Base-by-base conservation (phyloP, 495 filamentous ascomycete species). In the Xylaria longipes region DNA sequence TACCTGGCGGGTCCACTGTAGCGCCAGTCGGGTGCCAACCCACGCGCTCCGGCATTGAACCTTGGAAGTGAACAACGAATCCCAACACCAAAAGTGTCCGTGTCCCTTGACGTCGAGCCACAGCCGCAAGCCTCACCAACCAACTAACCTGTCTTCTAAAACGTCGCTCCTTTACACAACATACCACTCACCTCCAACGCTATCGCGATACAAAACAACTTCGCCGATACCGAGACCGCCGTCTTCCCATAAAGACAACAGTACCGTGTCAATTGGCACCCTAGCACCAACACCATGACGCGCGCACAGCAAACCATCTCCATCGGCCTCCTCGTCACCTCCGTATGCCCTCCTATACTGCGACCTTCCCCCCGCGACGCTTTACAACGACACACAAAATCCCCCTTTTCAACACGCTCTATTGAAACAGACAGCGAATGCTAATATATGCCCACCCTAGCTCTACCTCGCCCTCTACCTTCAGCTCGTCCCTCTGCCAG, bases 231-330 rank as follows among this genome's bases (percentile, higher is more conserved):
- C 61, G 6, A 46, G 5, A 22, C 1, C 41, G 4, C 22, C 37
- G 15, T 15, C 39, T 1, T 41, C 61, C 22, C 9, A 25, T 17
- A 27, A 45, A 9, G 7, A 15, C 22, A 45, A 17, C 9, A 25
- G 6, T 12, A 17, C 39, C 0, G 61, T 31, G 61, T 46, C 39
- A 64, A 64, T 61, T 39, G 58, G 5, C 63, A 50, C n/a, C 39
- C 22, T 3, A 25, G 41, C 5, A 20, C 69, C 33, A 68, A 46
- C 75, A 81, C 68, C 48, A 99, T 98, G 96, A 97, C 96, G 73
- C 93, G 94, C 81, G 96, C 96, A 29, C 93, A 95, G 79, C 95
- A 99, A 81, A 94, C 92, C 72, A 89, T 97, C 79, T 97, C 94
- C 52, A 84, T 97, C 71, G 89, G 89, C 74, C 89, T 97, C 75